A percentile compares a stretch with the other conserved stretches of the same genome.
These are phyloP conservation scores for Hymenoscyphus salicellus DNA, from an alignment of 2,329 filamentous ascomycete species.

Conservation along the genomic window DNA sequence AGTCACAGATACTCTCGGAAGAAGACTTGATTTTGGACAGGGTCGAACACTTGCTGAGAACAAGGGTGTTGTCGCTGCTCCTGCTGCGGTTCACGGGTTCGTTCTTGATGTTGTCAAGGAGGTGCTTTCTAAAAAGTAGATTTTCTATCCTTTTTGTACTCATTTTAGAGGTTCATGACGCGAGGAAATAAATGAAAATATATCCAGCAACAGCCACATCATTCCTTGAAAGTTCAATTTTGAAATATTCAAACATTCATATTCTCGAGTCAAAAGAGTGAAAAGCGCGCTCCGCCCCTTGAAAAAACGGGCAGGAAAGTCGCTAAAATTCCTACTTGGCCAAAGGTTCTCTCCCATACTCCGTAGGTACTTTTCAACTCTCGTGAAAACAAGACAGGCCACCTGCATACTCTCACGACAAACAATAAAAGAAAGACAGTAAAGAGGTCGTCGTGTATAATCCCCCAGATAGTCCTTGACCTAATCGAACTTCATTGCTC, in stretches of 20 bases:
- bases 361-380: too few species aligned
- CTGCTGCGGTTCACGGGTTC: slow-evolving; percentile 67
- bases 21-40: slow-evolving; percentile 78
- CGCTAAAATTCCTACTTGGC: too few species aligned
- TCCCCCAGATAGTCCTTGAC: too few species aligned
- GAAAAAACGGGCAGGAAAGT: too few species aligned
- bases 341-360: too few species aligned
- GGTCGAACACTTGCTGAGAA: slow-evolving; percentile 85
- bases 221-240: not conserved
- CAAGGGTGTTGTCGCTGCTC: slow-evolving; percentile 90
- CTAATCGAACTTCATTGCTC: too few species aligned
- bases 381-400: too few species aligned
- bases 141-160: not conserved
- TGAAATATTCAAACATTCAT: not conserved
- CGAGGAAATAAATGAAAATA: not conserved
- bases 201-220: not conserved
- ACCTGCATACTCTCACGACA: too few species aligned
- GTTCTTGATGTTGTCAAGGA: slow-evolving; percentile 81
- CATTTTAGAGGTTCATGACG: not conserved
- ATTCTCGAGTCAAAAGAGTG: too few species aligned
- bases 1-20: slow-evolving; percentile 86
- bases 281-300: too few species aligned
- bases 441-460: too few species aligned
- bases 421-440: too few species aligned
- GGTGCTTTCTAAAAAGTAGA: slow-evolving; percentile 56